Conservation (phyloP, 805 yeast species). For the Jamesozyma rosinii region DNA sequence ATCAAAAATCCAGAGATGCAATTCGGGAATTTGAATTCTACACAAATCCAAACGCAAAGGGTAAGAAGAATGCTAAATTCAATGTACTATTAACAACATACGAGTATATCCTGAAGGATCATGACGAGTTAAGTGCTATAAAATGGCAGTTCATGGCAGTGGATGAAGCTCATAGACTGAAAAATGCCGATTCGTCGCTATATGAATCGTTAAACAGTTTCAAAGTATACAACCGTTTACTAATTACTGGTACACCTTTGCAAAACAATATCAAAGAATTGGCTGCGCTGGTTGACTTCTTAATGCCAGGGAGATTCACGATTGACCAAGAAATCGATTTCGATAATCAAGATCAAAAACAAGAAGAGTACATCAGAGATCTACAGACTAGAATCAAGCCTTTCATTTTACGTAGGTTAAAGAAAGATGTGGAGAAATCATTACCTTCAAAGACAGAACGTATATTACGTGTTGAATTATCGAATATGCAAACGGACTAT, state of each 20-base stretch:
- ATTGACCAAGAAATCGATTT: constrained; percentile 95
- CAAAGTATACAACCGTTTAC: constrained; percentile 70
- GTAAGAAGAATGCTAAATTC: constrained; percentile 65
- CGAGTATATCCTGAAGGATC: constrained; percentile 89
- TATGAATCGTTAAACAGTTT: constrained; percentile 81
- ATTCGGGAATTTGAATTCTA: constrained; percentile 83
- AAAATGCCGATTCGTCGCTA: constrained; percentile 85
- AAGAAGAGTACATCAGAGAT: constrained; percentile 80
- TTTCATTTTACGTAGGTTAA: constrained; percentile 82
- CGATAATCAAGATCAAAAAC: constrained; percentile 77
- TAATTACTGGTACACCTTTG: constrained; percentile 96
- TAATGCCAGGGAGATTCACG: constrained; percentile 88
- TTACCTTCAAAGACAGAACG: constrained; percentile 93
- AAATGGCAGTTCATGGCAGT: constrained; percentile 97
- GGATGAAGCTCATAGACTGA: constrained; percentile 95
- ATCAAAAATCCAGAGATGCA: constrained; percentile 70
- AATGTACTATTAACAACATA: constrained; percentile 90
- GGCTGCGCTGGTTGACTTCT: constrained; percentile 87
- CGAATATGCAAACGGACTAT: constrained; percentile 91
- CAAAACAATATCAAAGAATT: constrained; percentile 93
- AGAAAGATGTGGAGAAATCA: constrained; percentile 95
- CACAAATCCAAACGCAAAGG: constrained; percentile 39
- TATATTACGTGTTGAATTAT: constrained; percentile 85
- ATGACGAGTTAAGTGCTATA: constrained; percentile 65
- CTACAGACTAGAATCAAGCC: constrained; percentile 83